phyloP scores from a whole-genome alignment of 2,329 filamentous ascomycete genomes.

The Colletotrichum sp. region DNA sequence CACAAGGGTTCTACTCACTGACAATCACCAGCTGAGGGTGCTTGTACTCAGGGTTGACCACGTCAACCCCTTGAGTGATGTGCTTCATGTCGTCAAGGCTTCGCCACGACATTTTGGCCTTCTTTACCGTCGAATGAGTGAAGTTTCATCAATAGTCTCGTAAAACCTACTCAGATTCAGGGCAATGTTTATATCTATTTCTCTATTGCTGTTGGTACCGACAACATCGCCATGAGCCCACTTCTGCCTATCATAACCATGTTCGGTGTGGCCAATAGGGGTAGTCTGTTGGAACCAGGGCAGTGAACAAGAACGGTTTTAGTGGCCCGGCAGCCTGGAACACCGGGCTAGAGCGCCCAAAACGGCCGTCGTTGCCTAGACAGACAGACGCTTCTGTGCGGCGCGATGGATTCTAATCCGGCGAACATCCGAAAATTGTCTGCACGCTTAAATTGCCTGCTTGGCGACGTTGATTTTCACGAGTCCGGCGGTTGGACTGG shows the following conservation, averaged over 20 bases:
- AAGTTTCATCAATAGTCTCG: neutral
- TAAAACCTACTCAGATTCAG: neutral
- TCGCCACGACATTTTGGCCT: neutral
- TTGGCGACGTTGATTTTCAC: neutral
- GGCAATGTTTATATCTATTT: neutral
- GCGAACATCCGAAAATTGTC: neutral
- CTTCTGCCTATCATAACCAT: neutral
- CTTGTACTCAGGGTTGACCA: neutral
- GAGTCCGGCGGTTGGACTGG: accelerated
- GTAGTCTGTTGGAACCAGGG: neutral
- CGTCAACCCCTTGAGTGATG: neutral
- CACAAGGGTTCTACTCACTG: neutral
- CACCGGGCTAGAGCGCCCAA: neutral
- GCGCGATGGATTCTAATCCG: neutral
- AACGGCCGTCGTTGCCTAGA: neutral
- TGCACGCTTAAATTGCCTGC: neutral
- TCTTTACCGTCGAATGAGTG: neutral
- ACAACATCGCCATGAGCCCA: accelerated
- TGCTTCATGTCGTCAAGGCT: neutral
- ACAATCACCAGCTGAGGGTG: slow-evolving; percentile 2
- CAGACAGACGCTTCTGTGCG: neutral
- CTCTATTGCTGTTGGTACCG: neutral
- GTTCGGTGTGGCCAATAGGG: neutral
- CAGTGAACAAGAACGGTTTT: neutral
- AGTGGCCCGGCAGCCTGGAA: neutral